A percentile compares a stretch with the other conserved stretches of the same genome.
phyloP scores from a whole-genome alignment of 441 rosid genomes.

The Codiaeum variegatum region DNA sequence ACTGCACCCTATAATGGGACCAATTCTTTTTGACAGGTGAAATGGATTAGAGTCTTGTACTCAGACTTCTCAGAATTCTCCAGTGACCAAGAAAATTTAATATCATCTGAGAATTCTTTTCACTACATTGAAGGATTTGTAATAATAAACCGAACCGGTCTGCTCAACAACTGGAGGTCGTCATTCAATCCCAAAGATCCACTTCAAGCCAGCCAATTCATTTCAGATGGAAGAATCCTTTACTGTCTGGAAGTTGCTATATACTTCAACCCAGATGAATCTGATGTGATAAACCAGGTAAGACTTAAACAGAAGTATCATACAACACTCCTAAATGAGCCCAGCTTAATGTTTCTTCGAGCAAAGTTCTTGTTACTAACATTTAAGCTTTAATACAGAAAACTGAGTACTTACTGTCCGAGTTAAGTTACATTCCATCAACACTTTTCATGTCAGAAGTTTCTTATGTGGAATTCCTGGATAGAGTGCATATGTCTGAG shows the following conservation, averaged over 20 bases:
- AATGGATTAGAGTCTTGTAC: constrained; percentile 85
- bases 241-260: constrained; percentile 87
- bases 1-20: constrained; percentile 20
- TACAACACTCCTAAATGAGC: not conserved
- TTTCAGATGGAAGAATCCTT: constrained; percentile 66
- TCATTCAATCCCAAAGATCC: constrained; percentile 74
- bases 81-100: constrained; percentile 77
- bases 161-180: constrained; percentile 76
- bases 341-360: not conserved
- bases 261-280: constrained; percentile 56
- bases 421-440: constrained; percentile 59
- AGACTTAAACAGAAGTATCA: not conserved
- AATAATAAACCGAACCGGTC: constrained; percentile 64
- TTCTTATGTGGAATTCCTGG: constrained; percentile 66
- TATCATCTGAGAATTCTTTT: constrained; percentile 50
- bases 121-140: constrained; percentile 92
- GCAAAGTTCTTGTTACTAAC: constrained; percentile 14
- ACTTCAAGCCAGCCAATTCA: constrained; percentile 62
- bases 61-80: constrained; percentile 69
- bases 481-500: constrained; percentile 72
- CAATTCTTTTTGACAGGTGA: constrained; percentile 48
- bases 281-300: constrained; percentile 42
- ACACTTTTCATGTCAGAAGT: constrained; percentile 65
- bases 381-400: constrained; percentile 38
- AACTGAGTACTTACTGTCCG: constrained; percentile 48